Conservation (phyloP, 768 basidiomycete species). For the Leccinum variicolor region DNA sequence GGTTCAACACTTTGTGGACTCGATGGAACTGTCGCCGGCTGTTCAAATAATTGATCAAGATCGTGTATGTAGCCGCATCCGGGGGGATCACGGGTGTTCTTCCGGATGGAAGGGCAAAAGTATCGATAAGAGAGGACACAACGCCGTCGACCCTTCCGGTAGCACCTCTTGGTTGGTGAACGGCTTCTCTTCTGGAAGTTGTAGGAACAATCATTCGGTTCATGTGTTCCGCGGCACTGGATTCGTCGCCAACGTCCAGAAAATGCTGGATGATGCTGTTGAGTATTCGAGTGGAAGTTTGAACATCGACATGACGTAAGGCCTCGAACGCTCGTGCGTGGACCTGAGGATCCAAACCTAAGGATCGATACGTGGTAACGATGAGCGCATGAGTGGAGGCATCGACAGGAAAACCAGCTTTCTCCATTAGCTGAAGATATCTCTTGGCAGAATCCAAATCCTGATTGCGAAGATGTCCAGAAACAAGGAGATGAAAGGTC, state of each 20-base stretch:
- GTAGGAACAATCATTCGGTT: constrained; percentile 48
- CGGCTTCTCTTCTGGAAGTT: constrained; percentile 22
- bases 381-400: constrained; percentile 59
- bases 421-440: constrained; percentile 54
- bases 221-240: constrained; percentile 45
- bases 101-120: neutral
- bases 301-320: constrained; percentile 39
- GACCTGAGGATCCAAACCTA: constrained; percentile 57
- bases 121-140: constrained; percentile 1
- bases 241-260: constrained; percentile 52
- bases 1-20: constrained; percentile 44
- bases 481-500: constrained; percentile 68
- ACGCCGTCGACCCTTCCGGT: constrained; percentile 33
- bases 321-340: constrained; percentile 48
- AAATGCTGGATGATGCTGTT: constrained; percentile 67
- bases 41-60: constrained; percentile 57
- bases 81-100: constrained; percentile 33
- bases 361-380: constrained; percentile 51
- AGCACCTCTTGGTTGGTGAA: constrained; percentile 18
- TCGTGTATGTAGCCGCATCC: constrained; percentile 58
- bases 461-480: constrained; percentile 66
- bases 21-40: constrained; percentile 40
- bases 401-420: constrained; percentile 51
- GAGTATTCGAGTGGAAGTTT: constrained; percentile 50
- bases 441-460: constrained; percentile 55